Evolutionary conservation across 371 early-diverging fungal genomes (phyloP).

Genomic region (Apophysomyces sp.): DNA sequence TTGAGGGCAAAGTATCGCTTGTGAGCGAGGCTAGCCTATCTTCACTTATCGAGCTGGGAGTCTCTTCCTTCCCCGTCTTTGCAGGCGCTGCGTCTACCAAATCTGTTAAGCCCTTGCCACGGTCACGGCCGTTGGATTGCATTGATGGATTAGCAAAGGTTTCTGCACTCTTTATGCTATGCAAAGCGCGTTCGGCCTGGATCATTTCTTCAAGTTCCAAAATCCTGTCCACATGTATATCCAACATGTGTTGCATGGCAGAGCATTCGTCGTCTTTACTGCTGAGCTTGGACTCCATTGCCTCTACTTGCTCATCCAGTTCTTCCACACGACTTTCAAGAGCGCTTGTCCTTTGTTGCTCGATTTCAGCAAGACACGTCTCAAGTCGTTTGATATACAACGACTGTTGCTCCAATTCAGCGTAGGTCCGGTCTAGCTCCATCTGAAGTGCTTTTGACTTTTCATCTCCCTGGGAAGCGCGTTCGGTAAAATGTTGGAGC

Average conservation of each 20-base stretch:
- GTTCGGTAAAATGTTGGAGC: constrained; percentile 15
- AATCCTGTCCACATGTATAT: constrained; percentile 1
- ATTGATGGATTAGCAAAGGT: too few relatives aligned
- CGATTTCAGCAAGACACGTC: not conserved
- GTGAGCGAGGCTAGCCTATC: too few relatives aligned
- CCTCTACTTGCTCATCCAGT: not conserved
- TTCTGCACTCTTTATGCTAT: too few relatives aligned
- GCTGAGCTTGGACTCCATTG: not conserved
- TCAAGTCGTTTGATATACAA: not conserved
- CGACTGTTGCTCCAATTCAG: not conserved
- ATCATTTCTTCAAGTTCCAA: constrained; percentile 4
- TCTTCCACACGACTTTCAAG: not conserved
- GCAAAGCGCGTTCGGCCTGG: not conserved
- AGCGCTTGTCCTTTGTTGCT: not conserved
- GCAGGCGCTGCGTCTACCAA: too few relatives aligned
- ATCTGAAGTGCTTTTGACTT: not conserved
- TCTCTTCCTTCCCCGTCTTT: too few relatives aligned
- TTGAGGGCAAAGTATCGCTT: too few relatives aligned
- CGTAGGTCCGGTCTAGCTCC: not conserved
- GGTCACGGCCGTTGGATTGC: too few relatives aligned
- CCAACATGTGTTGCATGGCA: constrained; percentile 10
- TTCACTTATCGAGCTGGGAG: too few relatives aligned
- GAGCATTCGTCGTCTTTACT: not conserved
- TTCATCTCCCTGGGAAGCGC: constrained; percentile 17
- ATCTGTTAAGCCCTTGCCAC: too few relatives aligned